Evolutionary conservation across 306 rosid genomes (phyloP).

Genomic region (Abrus pulchellus): DNA sequence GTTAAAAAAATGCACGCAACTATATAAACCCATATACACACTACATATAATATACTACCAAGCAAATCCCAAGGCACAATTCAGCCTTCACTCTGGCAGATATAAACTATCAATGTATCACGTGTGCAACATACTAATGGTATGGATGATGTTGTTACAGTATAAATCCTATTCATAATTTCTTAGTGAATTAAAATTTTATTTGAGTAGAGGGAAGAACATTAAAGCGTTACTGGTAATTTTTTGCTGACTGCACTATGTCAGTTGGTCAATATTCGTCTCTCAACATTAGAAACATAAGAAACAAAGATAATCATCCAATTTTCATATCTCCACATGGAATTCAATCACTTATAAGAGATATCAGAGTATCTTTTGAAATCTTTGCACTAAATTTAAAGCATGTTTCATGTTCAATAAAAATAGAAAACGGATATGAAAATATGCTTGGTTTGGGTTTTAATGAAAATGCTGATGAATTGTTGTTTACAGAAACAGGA

Average conservation of each 20-base stretch:
- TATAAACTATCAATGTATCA: slow-evolving; percentile 1
- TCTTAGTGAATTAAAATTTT: background rate
- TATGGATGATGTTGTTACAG: background rate
- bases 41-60: background rate
- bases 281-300: background rate
- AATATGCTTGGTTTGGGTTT: background rate
- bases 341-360: background rate
- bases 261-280: slow-evolving; percentile 22
- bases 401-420: background rate
- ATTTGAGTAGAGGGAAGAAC: background rate
- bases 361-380: background rate
- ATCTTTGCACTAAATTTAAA: background rate
- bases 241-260: slow-evolving; percentile 1
- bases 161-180: background rate
- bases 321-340: background rate
- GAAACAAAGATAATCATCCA: slow-evolving; percentile 3
- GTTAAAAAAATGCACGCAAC: slow-evolving; percentile 22
- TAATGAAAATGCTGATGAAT: slow-evolving; percentile 14
- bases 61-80: slow-evolving; percentile 9
- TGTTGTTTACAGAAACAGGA: background rate
- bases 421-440: background rate
- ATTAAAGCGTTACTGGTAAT: slow-evolving; percentile 10
- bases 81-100: slow-evolving; percentile 31
- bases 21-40: background rate
- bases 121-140: slow-evolving; percentile 8